Evolutionary conservation across 306 rosid species (phyloP), one percentile per base, ranked within the genome.

Genomic region (Crotalaria pallida): DNA sequence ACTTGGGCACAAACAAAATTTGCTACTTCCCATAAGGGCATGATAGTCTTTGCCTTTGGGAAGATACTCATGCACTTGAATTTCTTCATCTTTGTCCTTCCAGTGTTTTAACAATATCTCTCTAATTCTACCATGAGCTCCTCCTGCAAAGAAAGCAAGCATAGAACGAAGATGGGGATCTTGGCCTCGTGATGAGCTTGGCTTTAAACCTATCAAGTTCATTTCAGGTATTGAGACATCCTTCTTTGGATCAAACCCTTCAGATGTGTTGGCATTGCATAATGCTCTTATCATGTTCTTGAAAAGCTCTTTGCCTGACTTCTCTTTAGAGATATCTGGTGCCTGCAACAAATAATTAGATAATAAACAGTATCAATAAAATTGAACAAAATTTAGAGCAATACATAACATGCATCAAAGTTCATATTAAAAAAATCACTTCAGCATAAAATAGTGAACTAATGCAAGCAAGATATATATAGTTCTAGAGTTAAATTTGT

Each of bases 1-100:
- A 76, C 97, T 91, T 1, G 96, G 96, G 72, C 96, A 88, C 74
- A 91, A 57, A 29, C 97, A 88, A 44, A 83, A 91, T 80, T 72
- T 91, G 83, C 85, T 84, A 0, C 40, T 74, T 0, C 72, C 86
- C 83, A 91, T 83, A 9, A 83, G 24, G 2, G 29, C 34, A 2
- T 24, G 0, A 64, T 91, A 91, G 43, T 83, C 12, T 3, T 67
- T 13, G 8, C 71, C 68, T 12, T 62, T 15, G 0, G 87, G 80
- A 27, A 91, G 92, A 65, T 82, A 85, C 67, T 85, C 89, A 10
- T 86, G 79, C 12, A 88, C 89, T 74, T 74, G 85, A 15, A 91
- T 44, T 5, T 87, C 86, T 13, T 75, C 52, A 48, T 91, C 96
- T 64, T 77, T 88, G 31, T 76, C 79, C 33, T 87, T 82, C 97